phyloP scores from a whole-genome alignment of 2,329 filamentous ascomycete genomes.

The Penicillium rolfsii region DNA sequence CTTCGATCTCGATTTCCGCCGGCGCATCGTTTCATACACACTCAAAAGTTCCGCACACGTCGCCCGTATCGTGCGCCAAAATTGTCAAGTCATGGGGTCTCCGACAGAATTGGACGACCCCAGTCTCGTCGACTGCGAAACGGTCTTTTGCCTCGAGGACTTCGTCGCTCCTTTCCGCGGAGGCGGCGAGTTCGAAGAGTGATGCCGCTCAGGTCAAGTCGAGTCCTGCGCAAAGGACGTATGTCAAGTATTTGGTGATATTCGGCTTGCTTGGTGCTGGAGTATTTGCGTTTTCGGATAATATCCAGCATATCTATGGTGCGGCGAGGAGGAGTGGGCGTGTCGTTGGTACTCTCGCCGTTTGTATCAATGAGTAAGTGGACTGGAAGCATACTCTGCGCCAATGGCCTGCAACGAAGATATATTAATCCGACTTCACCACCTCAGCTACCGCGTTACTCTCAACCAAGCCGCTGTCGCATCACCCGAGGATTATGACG shows the following conservation, averaged over 20 bases:
- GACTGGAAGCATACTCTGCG: not conserved
- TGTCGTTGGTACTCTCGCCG: slow-evolving; percentile 71
- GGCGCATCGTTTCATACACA: slow-evolving; percentile 13
- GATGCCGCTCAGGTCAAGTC: slow-evolving; percentile 18
- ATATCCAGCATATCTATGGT: slow-evolving; percentile 75
- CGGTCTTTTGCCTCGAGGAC: slow-evolving; percentile 27
- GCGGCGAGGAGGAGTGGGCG: slow-evolving; percentile 77
- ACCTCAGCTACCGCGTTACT: slow-evolving; percentile 77
- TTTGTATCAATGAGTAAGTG: slow-evolving; percentile 86
- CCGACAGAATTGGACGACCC: not conserved
- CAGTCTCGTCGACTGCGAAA: slow-evolving; percentile 1
- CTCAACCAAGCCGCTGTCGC: slow-evolving; percentile 68
- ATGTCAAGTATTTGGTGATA: slow-evolving; percentile 39
- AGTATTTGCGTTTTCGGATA: slow-evolving; percentile 59
- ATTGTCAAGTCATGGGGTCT: not conserved
- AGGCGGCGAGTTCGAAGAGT: slow-evolving; percentile 8
- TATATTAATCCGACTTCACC: slow-evolving; percentile 14
- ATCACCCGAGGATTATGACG: slow-evolving; percentile 65
- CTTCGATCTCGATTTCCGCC: slow-evolving; percentile 17
- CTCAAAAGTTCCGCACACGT: slow-evolving; percentile 2
- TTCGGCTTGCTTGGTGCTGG: slow-evolving; percentile 46
- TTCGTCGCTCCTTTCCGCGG: slow-evolving; percentile 19
- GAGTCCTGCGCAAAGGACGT: slow-evolving; percentile 27
- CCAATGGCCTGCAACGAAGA: not conserved
- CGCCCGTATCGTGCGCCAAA: not conserved